Base-by-base conservation (phyloP, 2,329 filamentous ascomycete species). In the Aspergillus terreus region DNA sequence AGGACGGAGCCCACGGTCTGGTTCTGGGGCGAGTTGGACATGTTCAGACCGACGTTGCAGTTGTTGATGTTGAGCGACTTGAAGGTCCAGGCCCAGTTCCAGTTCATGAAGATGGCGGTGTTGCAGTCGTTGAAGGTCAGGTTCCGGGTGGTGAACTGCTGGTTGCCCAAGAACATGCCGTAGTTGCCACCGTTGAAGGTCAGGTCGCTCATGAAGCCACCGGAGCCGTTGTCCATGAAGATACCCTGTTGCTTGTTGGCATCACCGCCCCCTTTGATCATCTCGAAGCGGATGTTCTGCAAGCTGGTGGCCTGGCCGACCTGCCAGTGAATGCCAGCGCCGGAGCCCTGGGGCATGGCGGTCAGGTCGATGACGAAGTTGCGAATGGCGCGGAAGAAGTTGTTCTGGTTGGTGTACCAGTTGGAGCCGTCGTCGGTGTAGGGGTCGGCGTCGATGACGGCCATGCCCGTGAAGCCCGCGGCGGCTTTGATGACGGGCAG, bases 1-100 rank as follows among this genome's bases (percentile, higher is more conserved):
- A 96, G 72, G 43, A 96, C 81, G 1, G 92, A 96, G 50, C 94
- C 94, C 47, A 96, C 91, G 10, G 84, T 87, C 74, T 94, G 88
- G 60, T 78, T 74, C 30, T 76, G 68, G 23, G 78, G 82, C 45
- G 83, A 81, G 59, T 81, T 82, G 48, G 86, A 82, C 84, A 95
- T 90, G 71, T 95, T 87, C 56, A 95, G 76, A 50, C 88, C 90
- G 36, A 92, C 73, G n/a, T 77, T 74, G 66, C 86, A 89, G 67
- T 86, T 83, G 69, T 90, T 84, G 71, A 95, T 88, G 43, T 75
- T 80, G 35, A 95, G 61, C 33, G 82, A 87, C 67, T 92, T 90
- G 72, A 94, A 83, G 42, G 86, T 84, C 86, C 88, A 95, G 15
- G 84, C 78, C 90, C 90, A 95, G 75, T 92, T 89, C 90, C 90